phyloP scores from a whole-genome alignment of 2,329 filamentous ascomycete genomes.

The Fonsecaea pugnacius region DNA sequence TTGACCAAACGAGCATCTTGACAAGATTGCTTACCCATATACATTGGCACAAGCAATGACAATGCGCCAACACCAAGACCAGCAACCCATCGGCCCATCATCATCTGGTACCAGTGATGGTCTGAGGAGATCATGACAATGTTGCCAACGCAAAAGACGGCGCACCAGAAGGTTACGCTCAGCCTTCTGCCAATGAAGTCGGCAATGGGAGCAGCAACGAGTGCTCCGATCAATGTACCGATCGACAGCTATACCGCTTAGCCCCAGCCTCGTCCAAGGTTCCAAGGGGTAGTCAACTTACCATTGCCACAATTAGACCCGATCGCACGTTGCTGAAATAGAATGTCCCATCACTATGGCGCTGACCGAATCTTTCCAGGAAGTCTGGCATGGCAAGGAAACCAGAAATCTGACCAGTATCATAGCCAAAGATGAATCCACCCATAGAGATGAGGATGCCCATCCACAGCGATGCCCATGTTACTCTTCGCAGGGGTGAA shows the following conservation, averaged over 20 bases:
- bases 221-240: slow-evolving; percentile 73
- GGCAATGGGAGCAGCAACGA: slow-evolving; percentile 58
- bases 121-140: slow-evolving; percentile 54
- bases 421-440: slow-evolving; percentile 49
- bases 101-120: slow-evolving; percentile 71
- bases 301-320: slow-evolving; percentile 50
- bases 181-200: slow-evolving; percentile 51
- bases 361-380: slow-evolving; percentile 46
- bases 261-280: neutral
- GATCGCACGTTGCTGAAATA: slow-evolving; percentile 50
- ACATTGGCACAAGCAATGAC: slow-evolving; percentile 52
- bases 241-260: slow-evolving; percentile 61
- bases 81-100: slow-evolving; percentile 49
- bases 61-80: slow-evolving; percentile 52
- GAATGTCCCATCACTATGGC: slow-evolving; percentile 44
- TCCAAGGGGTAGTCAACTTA: slow-evolving; percentile 33
- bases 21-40: slow-evolving; percentile 34
- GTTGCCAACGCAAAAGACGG: slow-evolving; percentile 47
- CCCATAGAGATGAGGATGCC: slow-evolving; percentile 53
- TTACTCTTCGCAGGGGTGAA: slow-evolving; percentile 41
- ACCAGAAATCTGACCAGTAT: slow-evolving; percentile 53
- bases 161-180: slow-evolving; percentile 48
- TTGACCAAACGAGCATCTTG: neutral
- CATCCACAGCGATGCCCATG: slow-evolving; percentile 47
- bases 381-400: slow-evolving; percentile 50